Base-by-base conservation (phyloP, 306 rosid genomes). In the Sicyos edulis region DNA sequence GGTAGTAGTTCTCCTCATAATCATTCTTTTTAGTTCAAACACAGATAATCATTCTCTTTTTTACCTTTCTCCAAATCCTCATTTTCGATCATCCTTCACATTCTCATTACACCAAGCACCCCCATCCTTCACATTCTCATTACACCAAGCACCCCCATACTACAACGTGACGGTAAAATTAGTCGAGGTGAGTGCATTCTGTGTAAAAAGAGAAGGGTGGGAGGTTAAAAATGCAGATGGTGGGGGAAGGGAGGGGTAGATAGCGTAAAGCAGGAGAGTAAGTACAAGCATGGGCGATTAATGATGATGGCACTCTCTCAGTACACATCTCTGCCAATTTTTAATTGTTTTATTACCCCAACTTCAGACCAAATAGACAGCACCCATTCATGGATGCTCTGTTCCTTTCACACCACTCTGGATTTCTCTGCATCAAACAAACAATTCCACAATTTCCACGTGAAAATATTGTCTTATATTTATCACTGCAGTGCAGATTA, bases 251-350 rank as follows among this genome's bases (percentile, higher is more conserved):
- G 16, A 37, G 17, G 8, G 65, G 1, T 61, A 20, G 49, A 49
- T 22, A n/a, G n/a, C n/a, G n/a, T 61, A 61, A 62, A 62, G 49
- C 49, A 62, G 20, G 68, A 62, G 68, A 62, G n/a, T 34, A 62
- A 62, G 68, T 34, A 62, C 22, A 32, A 45, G 68, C 68, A 16
- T 62, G 68, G 68, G 68, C 68, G 67, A 9, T 61, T 61, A 32
- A 32, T 61, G 67, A 61, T 61, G 67, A 29, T 59, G 44, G 65
- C 67, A 61, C 67, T 62, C 68, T 62, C 68, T 32, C 8, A 34
- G 24, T 62, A 49, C 32, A 49, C 66, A 60, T 0, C 45, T 62
- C 68, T 62, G 68, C 68, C 13, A 0, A 61, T 61, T 61, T 32
- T n/a, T n/a, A 61, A 34, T 32, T 61, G 20, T 26, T 15, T 32